These are phyloP conservation scores for Boletus vermiculosoides DNA, from an alignment of 768 basidiomycete genomes.

Conservation along the genomic window DNA sequence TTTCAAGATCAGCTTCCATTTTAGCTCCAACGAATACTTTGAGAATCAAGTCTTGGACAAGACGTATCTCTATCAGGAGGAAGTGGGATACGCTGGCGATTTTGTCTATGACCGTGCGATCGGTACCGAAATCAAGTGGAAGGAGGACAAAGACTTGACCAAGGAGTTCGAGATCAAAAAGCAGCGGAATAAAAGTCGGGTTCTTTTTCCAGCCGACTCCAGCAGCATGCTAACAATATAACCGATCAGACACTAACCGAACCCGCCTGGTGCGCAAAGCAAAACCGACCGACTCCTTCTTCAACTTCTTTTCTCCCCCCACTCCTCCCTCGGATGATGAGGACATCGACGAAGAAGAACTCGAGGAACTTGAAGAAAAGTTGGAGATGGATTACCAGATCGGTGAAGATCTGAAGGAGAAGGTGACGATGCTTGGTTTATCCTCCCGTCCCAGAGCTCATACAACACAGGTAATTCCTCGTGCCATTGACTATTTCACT, in stretches of 20 bases:
- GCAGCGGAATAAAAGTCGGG: conserved; percentile 96
- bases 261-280: conserved; percentile 84
- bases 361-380: conserved; percentile 89
- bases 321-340: conserved; percentile 65
- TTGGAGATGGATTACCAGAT: conserved; percentile 98
- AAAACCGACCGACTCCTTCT: conserved; percentile 91
- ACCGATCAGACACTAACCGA: conserved; percentile 68
- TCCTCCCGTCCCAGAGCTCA: neutral
- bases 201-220: neutral
- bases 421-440: conserved; percentile 46
- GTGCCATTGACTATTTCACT: conserved; percentile 96
- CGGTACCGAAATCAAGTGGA: conserved; percentile 93
- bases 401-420: conserved; percentile 97
- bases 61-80: conserved; percentile 90
- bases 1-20: conserved; percentile 86
- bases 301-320: conserved; percentile 96
- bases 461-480: conserved; percentile 75
- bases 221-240: neutral
- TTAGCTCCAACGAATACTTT: conserved; percentile 84
- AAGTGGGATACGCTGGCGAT: conserved; percentile 94
- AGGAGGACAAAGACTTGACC: conserved; percentile 96
- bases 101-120: conserved; percentile 94
- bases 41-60: conserved; percentile 82
- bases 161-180: conserved; percentile 99
- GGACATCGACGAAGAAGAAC: conserved; percentile 79